phyloP scores from a whole-genome alignment of 2,329 filamentous ascomycete species.

The Aspergillus flavus region DNA sequence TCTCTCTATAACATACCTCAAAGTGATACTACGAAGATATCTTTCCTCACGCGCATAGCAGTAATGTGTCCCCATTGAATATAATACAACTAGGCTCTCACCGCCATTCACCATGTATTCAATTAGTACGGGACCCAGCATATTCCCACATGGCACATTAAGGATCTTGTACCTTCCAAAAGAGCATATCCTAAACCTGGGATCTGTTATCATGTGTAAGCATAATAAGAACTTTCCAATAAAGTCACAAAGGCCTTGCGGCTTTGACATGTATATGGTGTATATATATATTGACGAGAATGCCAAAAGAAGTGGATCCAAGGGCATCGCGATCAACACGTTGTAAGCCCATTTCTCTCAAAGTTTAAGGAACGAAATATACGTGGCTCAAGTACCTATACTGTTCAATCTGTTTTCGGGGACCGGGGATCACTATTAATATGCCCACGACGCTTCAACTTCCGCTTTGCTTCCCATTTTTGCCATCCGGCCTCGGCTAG shows the following conservation, averaged over 20 bases:
- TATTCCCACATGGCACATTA: too few relatives aligned
- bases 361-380: not conserved
- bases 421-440: conserved; percentile 20
- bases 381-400: not conserved
- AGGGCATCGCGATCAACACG: not conserved
- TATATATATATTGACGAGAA: not conserved
- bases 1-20: not conserved
- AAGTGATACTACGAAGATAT: not conserved
- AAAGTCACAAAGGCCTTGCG: not conserved
- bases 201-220: not conserved
- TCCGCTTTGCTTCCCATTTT: conserved; percentile 70
- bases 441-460: conserved; percentile 31
- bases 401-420: conserved; percentile 32
- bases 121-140: not conserved
- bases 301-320: not conserved
- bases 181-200: not conserved
- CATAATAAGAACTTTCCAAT: not conserved
- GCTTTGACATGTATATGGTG: not conserved
- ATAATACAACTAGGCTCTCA: not conserved
- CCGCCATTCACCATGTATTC: not conserved
- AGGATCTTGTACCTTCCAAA: not conserved
- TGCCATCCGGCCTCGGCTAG: conserved; percentile 91
- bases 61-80: not conserved
- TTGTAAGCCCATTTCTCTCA: not conserved
- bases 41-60: not conserved